Base-by-base conservation (phyloP, 2,329 filamentous ascomycete genomes). In the Colletotrichum lentis region DNA sequence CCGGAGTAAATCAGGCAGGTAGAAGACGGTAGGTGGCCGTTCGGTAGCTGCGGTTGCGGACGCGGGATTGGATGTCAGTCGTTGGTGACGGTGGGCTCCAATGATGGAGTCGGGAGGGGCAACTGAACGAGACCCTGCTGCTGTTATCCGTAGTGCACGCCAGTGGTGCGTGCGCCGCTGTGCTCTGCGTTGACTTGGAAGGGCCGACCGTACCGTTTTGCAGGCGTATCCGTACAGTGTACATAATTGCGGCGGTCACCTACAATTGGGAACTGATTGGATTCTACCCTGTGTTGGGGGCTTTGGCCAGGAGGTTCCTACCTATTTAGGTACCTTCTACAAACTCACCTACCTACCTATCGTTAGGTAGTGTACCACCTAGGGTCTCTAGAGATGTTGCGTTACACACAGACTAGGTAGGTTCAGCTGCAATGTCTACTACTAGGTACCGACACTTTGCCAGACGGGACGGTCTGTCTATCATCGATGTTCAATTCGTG, bases 11-110 rank as follows among this genome's bases (percentile, higher is more conserved):
- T 50, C 39, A 64, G 61, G 61, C 46, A 58, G 61, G 18, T 41
- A 20, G 43, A 50, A 43, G 50, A 55, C 18, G 46, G 47, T 58
- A 59, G 54, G 53, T 64, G 61, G 64, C 54, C 39, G 49, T 50
- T 50, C 46, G 53, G 64, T 44, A 65, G 62, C 62, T 68, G 62
- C 49, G 64, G 64, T 63, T 53, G 64, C 59, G 53, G 64, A 16
- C 22, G 47, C 14, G 37, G 58, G 62, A 64, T 67, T 67, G 55
- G 50, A 65, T 47, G 41, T 47, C 43, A 37, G 47, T 57, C 44
- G 64, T 67, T 67, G 54, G 61, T 55, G 54, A 60, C 41, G 37
- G 64, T 62, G 64, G 64, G 50, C 59, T 65, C 37, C 39, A 50
- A 31, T 52, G 54, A 59, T 62, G 57, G 56, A 46, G 56, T 43